Percentiles rank a stretch among this genome's conserved stretches.
Evolutionary conservation across 345 rosid species (phyloP).

Genomic region (Turritis glabra): DNA sequence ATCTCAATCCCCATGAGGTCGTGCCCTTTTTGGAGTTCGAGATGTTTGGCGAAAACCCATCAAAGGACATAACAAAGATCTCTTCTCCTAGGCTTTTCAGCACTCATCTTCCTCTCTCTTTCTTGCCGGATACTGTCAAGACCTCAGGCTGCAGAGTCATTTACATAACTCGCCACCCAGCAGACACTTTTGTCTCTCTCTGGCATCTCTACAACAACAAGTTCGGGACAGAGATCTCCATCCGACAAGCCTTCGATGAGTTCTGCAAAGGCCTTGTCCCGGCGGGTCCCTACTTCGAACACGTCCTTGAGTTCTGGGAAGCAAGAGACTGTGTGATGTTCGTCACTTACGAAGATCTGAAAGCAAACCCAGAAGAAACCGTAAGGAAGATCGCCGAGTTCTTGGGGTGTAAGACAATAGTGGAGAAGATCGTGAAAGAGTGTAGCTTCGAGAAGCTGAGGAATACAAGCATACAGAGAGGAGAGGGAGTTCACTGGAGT

Average conservation of each 20-base stretch:
- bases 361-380: constrained; percentile 21
- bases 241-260: constrained; percentile 39
- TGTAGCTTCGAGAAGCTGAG: constrained; percentile 47
- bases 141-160: constrained; percentile 33
- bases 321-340: constrained; percentile 39
- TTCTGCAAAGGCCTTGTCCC: constrained; percentile 41
- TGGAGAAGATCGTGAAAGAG: constrained; percentile 31
- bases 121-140: constrained; percentile 26
- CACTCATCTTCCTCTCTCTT: constrained; percentile 38
- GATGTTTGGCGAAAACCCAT: constrained; percentile 24
- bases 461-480: constrained; percentile 36
- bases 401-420: constrained; percentile 40
- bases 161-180: constrained; percentile 40
- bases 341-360: constrained; percentile 46
- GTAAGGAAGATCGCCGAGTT: constrained; percentile 43
- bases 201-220: constrained; percentile 37
- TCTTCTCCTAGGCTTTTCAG: constrained; percentile 38
- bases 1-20: constrained; percentile 31
- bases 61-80: constrained; percentile 21
- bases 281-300: constrained; percentile 45
- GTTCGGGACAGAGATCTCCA: constrained; percentile 29
- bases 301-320: constrained; percentile 43
- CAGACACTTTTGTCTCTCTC: constrained; percentile 39
- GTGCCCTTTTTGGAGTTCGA: constrained; percentile 41
- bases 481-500: constrained; percentile 29